Percentiles rank a stretch among this genome's conserved stretches.
Evolutionary conservation across 2,329 filamentous ascomycete genomes (phyloP).

Genomic region (Eurotiales sp.): DNA sequence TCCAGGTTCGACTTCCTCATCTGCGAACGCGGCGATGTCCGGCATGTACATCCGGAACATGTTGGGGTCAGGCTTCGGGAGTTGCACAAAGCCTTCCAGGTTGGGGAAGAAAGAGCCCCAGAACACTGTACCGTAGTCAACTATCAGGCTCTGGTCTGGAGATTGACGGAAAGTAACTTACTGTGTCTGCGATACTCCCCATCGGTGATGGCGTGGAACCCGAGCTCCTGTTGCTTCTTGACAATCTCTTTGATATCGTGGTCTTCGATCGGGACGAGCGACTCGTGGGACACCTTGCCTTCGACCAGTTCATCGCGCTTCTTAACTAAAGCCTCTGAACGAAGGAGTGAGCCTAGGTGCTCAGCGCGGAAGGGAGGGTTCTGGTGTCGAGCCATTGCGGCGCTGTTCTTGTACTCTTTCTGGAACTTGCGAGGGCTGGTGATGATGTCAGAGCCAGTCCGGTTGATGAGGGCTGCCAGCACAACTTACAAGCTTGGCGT

Average conservation of each 20-base stretch:
- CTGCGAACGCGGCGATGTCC: slow-evolving; percentile 60
- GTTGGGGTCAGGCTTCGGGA: slow-evolving; percentile 44
- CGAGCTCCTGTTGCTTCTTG: slow-evolving; percentile 59
- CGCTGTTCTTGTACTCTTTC: background rate
- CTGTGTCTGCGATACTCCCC: slow-evolving; percentile 61
- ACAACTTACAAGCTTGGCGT: too few species aligned
- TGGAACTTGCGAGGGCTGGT: too few species aligned
- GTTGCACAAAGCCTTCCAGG: slow-evolving; percentile 53
- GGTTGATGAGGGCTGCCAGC: too few species aligned
- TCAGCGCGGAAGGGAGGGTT: slow-evolving; percentile 66
- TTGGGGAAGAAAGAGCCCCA: slow-evolving; percentile 56
- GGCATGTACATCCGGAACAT: slow-evolving; percentile 59
- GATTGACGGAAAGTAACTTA: too few species aligned
- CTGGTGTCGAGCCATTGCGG: slow-evolving; percentile 25
- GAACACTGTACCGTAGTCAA: slow-evolving; percentile 42
- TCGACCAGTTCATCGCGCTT: slow-evolving; percentile 56
- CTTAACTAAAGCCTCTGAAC: slow-evolving; percentile 59
- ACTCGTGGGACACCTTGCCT: slow-evolving; percentile 51
- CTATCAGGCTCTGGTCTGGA: too few species aligned
- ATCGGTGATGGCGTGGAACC: slow-evolving; percentile 62
- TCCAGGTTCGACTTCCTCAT: slow-evolving; percentile 54
- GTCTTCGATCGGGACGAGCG: slow-evolving; percentile 61
- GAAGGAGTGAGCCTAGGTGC: slow-evolving; percentile 68
- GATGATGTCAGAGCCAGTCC: too few species aligned
- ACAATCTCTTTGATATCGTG: slow-evolving; percentile 64